Conservation (phyloP, 768 basidiomycete genomes). For the Amanita fuliginea region DNA sequence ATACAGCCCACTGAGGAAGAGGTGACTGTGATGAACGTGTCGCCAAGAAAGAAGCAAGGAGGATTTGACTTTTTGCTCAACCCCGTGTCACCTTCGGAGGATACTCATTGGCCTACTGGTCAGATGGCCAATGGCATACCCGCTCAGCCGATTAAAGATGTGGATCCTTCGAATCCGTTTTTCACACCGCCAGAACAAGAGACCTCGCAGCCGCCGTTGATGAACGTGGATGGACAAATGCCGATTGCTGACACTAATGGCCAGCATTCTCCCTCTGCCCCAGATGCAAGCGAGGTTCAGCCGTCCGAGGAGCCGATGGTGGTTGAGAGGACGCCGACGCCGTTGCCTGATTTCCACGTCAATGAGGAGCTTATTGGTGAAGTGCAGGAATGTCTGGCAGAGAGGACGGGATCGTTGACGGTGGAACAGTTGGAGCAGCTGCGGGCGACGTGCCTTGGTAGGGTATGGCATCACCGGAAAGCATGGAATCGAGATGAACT, state of each 20-base stretch:
- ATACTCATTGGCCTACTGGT: constrained; percentile 12
- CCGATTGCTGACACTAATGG: not conserved
- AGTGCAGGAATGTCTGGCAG: constrained; percentile 38
- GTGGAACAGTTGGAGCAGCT: constrained; percentile 93
- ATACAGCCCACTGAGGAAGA: not conserved
- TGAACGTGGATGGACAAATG: not conserved
- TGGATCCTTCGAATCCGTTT: constrained; percentile 14
- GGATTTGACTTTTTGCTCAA: constrained; percentile 49
- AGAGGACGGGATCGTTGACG: constrained; percentile 47
- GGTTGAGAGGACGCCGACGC: constrained; percentile 53
- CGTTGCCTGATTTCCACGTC: constrained; percentile 70
- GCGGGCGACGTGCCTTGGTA: constrained; percentile 69
- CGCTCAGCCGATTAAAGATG: constrained; percentile 7
- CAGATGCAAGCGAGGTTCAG: not conserved
- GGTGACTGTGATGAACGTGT: not conserved
- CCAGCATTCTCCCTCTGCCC: not conserved
- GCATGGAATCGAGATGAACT: constrained; percentile 78
- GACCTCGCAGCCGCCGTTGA: not conserved
- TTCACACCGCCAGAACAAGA: constrained; percentile 3
- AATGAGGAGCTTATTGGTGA: constrained; percentile 35
- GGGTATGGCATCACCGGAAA: constrained; percentile 70
- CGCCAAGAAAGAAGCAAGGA: constrained; percentile 3
- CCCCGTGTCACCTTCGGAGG: constrained; percentile 27
- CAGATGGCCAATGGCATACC: constrained; percentile 5
- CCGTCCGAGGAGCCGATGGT: constrained; percentile 25